These are phyloP conservation scores for Martensiomyces pterosporus DNA, from an alignment of 192 early-diverging fungal species.

Conservation along the genomic window DNA sequence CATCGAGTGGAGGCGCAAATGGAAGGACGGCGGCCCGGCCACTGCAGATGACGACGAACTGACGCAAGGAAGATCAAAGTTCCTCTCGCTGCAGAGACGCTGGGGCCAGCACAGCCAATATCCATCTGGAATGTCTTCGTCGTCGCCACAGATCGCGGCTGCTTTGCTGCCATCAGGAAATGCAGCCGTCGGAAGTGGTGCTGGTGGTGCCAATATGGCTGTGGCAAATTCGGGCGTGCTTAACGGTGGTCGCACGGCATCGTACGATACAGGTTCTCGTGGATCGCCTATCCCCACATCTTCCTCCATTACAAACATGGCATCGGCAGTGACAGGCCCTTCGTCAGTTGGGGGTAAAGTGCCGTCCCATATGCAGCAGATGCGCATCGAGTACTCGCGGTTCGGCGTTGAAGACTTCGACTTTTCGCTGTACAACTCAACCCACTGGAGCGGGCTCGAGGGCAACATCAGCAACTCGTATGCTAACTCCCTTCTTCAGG, in stretches of 20 bases:
- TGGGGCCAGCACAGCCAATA: constrained; percentile 38
- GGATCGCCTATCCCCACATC: neutral
- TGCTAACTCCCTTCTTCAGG: constrained; percentile 86
- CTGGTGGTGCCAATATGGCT: too few species aligned
- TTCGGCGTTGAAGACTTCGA: constrained; percentile 99
- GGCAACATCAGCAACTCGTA: constrained; percentile 88
- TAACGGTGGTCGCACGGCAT: neutral
- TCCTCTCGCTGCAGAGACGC: constrained; percentile 41
- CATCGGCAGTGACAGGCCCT: too few species aligned
- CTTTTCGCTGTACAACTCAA: constrained; percentile 95
- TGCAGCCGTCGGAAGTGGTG: too few species aligned
- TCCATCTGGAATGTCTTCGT: too few species aligned
- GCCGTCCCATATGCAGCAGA: constrained; percentile 38
- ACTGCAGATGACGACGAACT: constrained; percentile 33
- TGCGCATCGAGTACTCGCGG: constrained; percentile 57
- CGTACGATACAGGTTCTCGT: neutral
- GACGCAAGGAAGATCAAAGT: constrained; percentile 40
- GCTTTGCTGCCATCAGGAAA: constrained; percentile 44
- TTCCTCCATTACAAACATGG: too few species aligned
- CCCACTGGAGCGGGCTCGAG: constrained; percentile 83
- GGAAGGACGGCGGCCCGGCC: constrained; percentile 16
- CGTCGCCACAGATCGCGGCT: constrained; percentile 73
- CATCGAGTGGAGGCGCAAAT: constrained; percentile 21
- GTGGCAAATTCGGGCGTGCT: too few species aligned
- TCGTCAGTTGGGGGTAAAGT: constrained; percentile 14